These are phyloP conservation scores for Ganoderma resinaceum DNA, from an alignment of 1,284 basidiomycete species.

Conservation along the genomic window DNA sequence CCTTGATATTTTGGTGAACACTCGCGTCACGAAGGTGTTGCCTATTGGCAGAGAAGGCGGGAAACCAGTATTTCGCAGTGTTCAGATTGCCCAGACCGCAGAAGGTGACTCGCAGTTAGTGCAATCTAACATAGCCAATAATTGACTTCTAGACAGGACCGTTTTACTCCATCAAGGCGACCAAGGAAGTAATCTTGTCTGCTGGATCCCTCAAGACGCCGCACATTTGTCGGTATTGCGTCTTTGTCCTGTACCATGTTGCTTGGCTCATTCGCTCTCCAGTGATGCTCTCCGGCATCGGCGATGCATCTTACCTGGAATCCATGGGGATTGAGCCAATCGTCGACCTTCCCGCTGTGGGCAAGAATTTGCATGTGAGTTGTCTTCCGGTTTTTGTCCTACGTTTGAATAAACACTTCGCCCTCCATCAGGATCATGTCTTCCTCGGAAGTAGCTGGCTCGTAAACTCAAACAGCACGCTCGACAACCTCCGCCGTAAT, in stretches of 20 bases:
- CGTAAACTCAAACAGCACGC: conserved; percentile 31
- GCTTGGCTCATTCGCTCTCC: background rate
- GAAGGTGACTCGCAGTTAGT: conserved; percentile 21
- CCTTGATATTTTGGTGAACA: conserved; percentile 47
- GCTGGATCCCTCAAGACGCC: conserved; percentile 48
- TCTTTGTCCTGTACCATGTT: background rate
- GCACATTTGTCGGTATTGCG: conserved; percentile 41
- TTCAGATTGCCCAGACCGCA: conserved; percentile 39
- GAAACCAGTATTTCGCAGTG: conserved; percentile 37
- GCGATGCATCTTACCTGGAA: conserved; percentile 40
- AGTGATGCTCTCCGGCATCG: conserved; percentile 49
- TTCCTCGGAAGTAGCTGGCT: conserved; percentile 23
- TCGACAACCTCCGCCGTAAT: conserved; percentile 27
- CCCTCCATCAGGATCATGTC: conserved; percentile 38
- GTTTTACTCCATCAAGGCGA: conserved; percentile 28
- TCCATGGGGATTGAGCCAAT: conserved; percentile 41
- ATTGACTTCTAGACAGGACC: conserved; percentile 7
- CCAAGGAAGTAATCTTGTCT: conserved; percentile 35
- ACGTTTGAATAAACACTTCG: background rate
- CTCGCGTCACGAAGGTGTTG: conserved; percentile 46
- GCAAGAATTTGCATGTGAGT: conserved; percentile 45
- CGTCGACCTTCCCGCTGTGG: conserved; percentile 44
- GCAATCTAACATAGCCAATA: background rate
- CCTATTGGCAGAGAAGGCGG: conserved; percentile 30
- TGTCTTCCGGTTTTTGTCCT: background rate